Base-by-base conservation (phyloP, 2,329 filamentous ascomycete species). In the Colletotrichum orchidophilum region DNA sequence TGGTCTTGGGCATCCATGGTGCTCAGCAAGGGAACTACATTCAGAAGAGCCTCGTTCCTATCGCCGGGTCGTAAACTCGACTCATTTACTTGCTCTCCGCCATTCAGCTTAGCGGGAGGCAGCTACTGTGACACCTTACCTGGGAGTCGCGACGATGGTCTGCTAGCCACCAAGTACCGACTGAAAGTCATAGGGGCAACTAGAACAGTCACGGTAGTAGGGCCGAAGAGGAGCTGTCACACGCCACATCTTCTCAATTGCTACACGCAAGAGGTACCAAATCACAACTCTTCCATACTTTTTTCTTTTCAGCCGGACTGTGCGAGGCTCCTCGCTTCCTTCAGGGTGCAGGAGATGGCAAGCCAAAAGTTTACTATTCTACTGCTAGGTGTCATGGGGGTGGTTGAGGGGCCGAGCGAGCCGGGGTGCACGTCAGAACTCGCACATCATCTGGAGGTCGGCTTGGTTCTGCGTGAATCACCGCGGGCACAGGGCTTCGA, bases 1-100 rank as follows among this genome's bases (percentile, higher is more conserved):
- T 68, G 65, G 65, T 68, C 65, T 13, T 68, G 65, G 65, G 65
- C 50, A 26, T 68, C 65, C 50, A 68, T 68, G 58, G 33, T 63
- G 13, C 26, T 68, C 12, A 33, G 15, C 15, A 39, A 29, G 5
- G 15, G 46, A 3, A 29, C 13, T 8, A 15, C 2, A 5, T 24
- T 59, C 33, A 4, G 18, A 24, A 15, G 8, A 27, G 27, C 58
- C 42, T n/a, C 11, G 2, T 24, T 27, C 8, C 5, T 52, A 1
- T 5, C 29, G 26, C 26, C 39, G 18, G 15, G 18, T 5, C 1
- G 21, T 9, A 29, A 3, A 11, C 42, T 62, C 39, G 27, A 21
- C 42, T 21, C 29, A 5, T 9, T 59, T 3, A 1, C 8, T 21
- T 3, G 18, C 13, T 39, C 9, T 31, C 8, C 29, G 31, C 11